phyloP scores from a whole-genome alignment of 345 rosid species.

The Moricandia moricandioides region DNA sequence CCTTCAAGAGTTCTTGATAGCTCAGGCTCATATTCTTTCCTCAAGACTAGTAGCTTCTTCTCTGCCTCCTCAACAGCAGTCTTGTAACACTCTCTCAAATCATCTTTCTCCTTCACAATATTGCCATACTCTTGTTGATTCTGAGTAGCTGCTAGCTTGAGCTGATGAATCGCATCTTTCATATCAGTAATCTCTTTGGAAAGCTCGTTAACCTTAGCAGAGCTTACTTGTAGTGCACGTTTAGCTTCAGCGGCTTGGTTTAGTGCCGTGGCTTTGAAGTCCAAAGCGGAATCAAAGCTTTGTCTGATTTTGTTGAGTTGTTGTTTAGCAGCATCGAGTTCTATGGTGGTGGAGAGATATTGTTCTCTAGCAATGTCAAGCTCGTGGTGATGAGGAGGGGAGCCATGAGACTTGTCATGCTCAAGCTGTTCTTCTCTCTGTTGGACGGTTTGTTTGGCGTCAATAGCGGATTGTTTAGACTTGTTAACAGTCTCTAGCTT shows the following conservation, averaged over 20 bases:
- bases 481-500: slow-evolving; percentile 41
- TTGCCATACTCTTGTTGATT: slow-evolving; percentile 44
- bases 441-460: slow-evolving; percentile 50
- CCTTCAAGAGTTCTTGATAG: slow-evolving; percentile 47
- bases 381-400: slow-evolving; percentile 45
- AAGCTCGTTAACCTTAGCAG: slow-evolving; percentile 49
- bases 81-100: slow-evolving; percentile 39
- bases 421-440: slow-evolving; percentile 58
- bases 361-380: slow-evolving; percentile 56
- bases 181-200: slow-evolving; percentile 57
- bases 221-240: slow-evolving; percentile 40
- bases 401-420: slow-evolving; percentile 44
- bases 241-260: slow-evolving; percentile 73
- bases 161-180: slow-evolving; percentile 54
- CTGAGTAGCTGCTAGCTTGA: slow-evolving; percentile 50
- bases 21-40: slow-evolving; percentile 54
- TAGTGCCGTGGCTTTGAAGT: slow-evolving; percentile 52
- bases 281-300: slow-evolving; percentile 71
- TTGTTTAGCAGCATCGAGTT: slow-evolving; percentile 67
- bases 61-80: slow-evolving; percentile 49
- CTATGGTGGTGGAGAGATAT: slow-evolving; percentile 44
- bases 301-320: slow-evolving; percentile 64
- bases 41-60: slow-evolving; percentile 40
- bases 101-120: slow-evolving; percentile 49
- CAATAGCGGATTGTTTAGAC: slow-evolving; percentile 45